Base-by-base conservation (phyloP, 148 eudicot species). In the Rhododendron ovatum region DNA sequence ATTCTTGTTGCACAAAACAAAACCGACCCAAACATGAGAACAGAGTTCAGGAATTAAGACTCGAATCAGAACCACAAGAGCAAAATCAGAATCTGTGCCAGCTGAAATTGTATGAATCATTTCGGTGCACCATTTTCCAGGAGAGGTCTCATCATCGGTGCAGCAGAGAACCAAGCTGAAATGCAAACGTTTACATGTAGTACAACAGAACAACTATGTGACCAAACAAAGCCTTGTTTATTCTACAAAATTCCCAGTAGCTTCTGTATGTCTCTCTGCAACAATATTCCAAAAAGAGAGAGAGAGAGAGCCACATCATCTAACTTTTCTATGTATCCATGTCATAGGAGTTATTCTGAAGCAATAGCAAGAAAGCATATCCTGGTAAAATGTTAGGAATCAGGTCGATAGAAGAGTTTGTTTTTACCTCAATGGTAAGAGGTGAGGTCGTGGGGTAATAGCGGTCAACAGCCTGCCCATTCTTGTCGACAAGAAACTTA, bases 371-470 rank as follows among this genome's bases (percentile, higher is more conserved):
- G 45, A 41, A 41, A 41, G 45, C 45, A 41, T 41, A 41, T 41
- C 45, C 45, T 6, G 7, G 45, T 41, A 41, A 41, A 41, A 41
- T 41, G 45, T 41, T 6, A 41, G 24, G 15, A 85, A 45, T 26
- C 84, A 39, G 28, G 22, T 28, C 7, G 30, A 76, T 22, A 15
- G 41, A 2, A 26, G 63, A 82, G 77, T 15, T n/a, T 1, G 37
- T 26, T 24, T 86, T 89, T 91, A 93, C 96, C 94, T 92, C 97
- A 26, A 93, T 59, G 83, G 92, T 93, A 7, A 94, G 91, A 88
- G 95, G 97, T 33, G 92, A 84, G 48, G 98, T 92, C 26, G 96
- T 94, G 65, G 98, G 98, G 85, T 91, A 92, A 84, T 95, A 95
- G 65, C 98, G 93, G 61, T 87, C 91, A 39, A 90, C 93, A 84